Conservation (phyloP, 306 rosid species). For the Casuarina cunninghamiana region DNA sequence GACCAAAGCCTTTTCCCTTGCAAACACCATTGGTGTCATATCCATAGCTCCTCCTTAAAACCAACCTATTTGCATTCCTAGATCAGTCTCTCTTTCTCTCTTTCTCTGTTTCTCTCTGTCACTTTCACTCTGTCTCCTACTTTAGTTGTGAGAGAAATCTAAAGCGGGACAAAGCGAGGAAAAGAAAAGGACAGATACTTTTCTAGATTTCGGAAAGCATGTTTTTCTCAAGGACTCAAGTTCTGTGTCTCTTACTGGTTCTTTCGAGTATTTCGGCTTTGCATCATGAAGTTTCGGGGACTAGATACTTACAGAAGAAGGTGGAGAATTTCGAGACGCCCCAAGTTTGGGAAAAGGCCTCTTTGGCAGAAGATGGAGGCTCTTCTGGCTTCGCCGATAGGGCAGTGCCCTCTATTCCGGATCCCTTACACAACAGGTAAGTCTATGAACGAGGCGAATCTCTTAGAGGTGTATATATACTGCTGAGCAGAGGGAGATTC, state of each 20-base stretch:
- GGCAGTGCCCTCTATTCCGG: conserved; percentile 76
- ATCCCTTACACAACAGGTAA: conserved; percentile 83
- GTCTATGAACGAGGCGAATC: conserved; percentile 4
- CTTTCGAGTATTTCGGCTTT: conserved; percentile 40
- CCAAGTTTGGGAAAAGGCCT: conserved; percentile 31
- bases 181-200: neutral
- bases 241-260: conserved; percentile 39
- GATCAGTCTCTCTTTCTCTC: neutral
- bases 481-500: conserved; percentile 7
- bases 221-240: conserved; percentile 44
- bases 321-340: conserved; percentile 27
- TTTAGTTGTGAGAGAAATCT: conserved; percentile 18
- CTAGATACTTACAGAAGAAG: conserved; percentile 35
- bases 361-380: conserved; percentile 29
- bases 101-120: conserved; percentile 8
- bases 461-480: conserved; percentile 23
- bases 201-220: conserved; percentile 27
- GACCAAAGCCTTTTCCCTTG: conserved; percentile 29
- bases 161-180: conserved; percentile 12
- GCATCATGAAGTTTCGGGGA: conserved; percentile 37
- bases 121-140: conserved; percentile 7
- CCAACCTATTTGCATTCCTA: neutral
- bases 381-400: conserved; percentile 45
- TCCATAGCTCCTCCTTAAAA: conserved; percentile 5
- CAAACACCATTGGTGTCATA: conserved; percentile 6